Conservation (phyloP, 1,284 basidiomycete genomes). For the Cryptococcus sp. region DNA sequence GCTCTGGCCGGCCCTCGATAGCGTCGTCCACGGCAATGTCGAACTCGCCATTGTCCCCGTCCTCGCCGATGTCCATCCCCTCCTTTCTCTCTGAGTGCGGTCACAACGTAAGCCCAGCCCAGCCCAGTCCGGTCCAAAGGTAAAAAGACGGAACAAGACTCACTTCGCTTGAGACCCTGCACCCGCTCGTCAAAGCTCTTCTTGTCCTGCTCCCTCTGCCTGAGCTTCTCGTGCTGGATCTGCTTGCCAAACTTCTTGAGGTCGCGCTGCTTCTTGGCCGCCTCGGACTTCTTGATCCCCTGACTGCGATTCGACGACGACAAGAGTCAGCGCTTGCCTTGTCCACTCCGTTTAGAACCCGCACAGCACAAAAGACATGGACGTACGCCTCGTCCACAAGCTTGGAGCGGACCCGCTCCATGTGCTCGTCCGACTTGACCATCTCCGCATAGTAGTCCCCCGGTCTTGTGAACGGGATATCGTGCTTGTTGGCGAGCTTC, state of each 20-base stretch:
- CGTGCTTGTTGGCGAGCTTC: constrained; percentile 64
- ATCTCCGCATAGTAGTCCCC: constrained; percentile 97
- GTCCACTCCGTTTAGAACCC: too few relatives aligned
- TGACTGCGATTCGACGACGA: constrained; percentile 52
- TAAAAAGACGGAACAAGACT: constrained; percentile 38
- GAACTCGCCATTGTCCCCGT: constrained; percentile 57
- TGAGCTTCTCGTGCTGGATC: constrained; percentile 81
- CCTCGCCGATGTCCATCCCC: constrained; percentile 70
- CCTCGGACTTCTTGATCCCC: constrained; percentile 85
- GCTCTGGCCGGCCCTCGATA: constrained; percentile 67
- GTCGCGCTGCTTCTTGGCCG: constrained; percentile 86
- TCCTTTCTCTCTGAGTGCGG: constrained; percentile 69
- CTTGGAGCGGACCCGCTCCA: constrained; percentile 91
- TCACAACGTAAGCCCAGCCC: background rate
- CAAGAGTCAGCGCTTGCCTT: constrained; percentile 8
- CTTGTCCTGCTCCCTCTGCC: constrained; percentile 69
- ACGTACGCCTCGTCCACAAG: constrained; percentile 72
- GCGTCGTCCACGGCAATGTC: constrained; percentile 83
- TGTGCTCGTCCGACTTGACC: constrained; percentile 96
- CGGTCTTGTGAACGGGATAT: constrained; percentile 86
- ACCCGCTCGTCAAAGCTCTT: constrained; percentile 82
- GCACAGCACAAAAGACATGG: background rate
- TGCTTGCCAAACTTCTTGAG: constrained; percentile 98
- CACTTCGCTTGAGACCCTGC: constrained; percentile 82
- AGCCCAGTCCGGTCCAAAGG: background rate